phyloP scores from a whole-genome alignment of 108 stramenopile species.

The Conticribra guillardii region DNA sequence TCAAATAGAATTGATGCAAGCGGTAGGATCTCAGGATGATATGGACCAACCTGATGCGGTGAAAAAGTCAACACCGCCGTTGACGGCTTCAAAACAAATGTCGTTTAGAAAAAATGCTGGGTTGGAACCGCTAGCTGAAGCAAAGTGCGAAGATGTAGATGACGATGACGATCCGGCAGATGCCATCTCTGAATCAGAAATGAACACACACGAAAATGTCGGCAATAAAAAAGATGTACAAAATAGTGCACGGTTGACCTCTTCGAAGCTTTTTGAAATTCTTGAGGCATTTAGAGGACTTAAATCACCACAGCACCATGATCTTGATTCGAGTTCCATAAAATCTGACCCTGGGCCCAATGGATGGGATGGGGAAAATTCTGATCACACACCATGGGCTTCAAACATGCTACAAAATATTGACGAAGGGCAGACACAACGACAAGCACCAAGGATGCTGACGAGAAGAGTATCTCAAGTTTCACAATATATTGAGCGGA shows the following conservation, averaged over 20 bases:
- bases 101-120: no score
- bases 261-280: background rate
- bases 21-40: background rate
- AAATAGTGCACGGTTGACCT: background rate
- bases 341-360: conserved; percentile 13
- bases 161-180: background rate
- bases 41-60: background rate
- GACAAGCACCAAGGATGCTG: conserved; percentile 3
- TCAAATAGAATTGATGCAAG: background rate
- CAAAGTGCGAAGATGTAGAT: no score
- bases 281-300: background rate
- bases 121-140: no score
- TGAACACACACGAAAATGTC: no score
- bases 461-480: conserved; percentile 31
- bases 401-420: background rate
- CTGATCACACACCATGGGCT: background rate
- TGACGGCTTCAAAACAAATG: no score
- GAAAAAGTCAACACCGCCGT: background rate
- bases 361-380: background rate
- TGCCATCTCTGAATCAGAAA: background rate
- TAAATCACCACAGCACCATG: background rate
- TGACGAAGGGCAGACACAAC: background rate
- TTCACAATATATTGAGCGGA: conserved; percentile 18
- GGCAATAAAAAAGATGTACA: background rate
- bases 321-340: background rate